Percentiles rank a stretch among this genome's conserved stretches.
These are phyloP conservation scores for Hypseocharis bilobata DNA, from an alignment of 441 rosid genomes.

Conservation along the genomic window DNA sequence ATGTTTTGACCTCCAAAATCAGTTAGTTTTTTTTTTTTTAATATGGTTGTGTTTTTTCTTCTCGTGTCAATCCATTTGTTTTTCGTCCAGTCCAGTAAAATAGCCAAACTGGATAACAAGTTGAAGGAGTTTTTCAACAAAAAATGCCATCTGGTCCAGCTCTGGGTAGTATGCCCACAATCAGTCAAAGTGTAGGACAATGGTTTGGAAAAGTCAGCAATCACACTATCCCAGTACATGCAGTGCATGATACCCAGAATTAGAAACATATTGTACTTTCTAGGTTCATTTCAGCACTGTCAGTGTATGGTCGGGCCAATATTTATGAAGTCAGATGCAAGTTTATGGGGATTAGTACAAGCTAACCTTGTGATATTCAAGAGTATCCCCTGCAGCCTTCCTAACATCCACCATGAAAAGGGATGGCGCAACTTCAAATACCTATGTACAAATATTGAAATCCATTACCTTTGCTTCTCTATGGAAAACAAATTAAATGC, in stretches of 20 bases:
- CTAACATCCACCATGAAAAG: constrained; percentile 85
- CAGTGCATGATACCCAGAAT: background rate
- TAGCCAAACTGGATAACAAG: too few species aligned
- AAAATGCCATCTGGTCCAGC: background rate
- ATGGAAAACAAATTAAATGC: background rate
- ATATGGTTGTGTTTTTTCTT: too few species aligned
- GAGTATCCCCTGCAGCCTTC: constrained; percentile 85
- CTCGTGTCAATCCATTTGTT: too few species aligned
- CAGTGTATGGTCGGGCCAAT: background rate
- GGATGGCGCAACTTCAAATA: constrained; percentile 79
- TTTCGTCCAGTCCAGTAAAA: too few species aligned
- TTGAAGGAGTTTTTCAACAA: background rate
- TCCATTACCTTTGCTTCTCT: background rate
- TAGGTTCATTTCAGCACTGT: background rate
- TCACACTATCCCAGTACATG: background rate
- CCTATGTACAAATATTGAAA: constrained; percentile 28
- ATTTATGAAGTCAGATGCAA: background rate
- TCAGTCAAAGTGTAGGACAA: background rate
- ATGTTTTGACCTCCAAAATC: too few species aligned
- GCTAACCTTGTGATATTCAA: constrained; percentile 78
- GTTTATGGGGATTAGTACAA: background rate
- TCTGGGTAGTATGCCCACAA: background rate
- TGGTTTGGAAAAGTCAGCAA: background rate
- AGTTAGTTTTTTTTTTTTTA: too few species aligned
- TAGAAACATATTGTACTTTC: background rate